Percentiles rank a stretch among this genome's conserved stretches.
phyloP scores from a whole-genome alignment of 2,329 filamentous ascomycete genomes.

The Cercospora sesami region DNA sequence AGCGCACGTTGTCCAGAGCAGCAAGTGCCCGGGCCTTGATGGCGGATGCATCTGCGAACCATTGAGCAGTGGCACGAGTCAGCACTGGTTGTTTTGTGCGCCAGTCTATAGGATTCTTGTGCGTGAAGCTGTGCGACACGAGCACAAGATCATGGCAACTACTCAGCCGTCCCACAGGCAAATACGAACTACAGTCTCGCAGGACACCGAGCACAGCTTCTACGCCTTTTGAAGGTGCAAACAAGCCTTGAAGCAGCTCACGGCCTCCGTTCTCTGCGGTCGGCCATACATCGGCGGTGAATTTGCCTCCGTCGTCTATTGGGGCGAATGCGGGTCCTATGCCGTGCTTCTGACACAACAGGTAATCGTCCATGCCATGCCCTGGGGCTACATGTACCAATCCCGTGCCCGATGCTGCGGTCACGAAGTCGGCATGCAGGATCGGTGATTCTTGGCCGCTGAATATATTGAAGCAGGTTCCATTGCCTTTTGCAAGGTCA shows the following conservation, averaged over 20 bases:
- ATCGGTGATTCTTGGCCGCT: constrained; percentile 59
- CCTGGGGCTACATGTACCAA: constrained; percentile 94
- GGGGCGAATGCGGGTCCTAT: constrained; percentile 74
- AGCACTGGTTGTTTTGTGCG: constrained; percentile 91
- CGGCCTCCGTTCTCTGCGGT: constrained; percentile 46
- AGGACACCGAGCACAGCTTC: constrained; percentile 70
- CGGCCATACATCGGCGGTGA: constrained; percentile 77
- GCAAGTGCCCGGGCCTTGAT: constrained; percentile 74
- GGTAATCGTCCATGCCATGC: constrained; percentile 95
- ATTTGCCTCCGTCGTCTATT: constrained; percentile 76
- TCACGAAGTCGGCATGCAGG: constrained; percentile 84
- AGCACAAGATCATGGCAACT: constrained; percentile 56
- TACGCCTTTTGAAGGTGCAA: constrained; percentile 70
- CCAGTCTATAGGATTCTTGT: constrained; percentile 99
- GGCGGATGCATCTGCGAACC: constrained; percentile 88
- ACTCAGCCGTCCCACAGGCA: constrained; percentile 10
- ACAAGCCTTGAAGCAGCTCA: constrained; percentile 63
- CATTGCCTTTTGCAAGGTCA: constrained; percentile 56
- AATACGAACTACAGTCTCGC: constrained; percentile 39
- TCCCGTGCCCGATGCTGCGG: constrained; percentile 84
- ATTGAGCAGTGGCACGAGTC: constrained; percentile 88
- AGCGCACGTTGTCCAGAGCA: constrained; percentile 70
- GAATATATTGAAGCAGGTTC: constrained; percentile 36
- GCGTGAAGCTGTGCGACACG: constrained; percentile 67
- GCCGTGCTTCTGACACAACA: constrained; percentile 68